These are phyloP conservation scores for Pseudogymnoascus sp. DNA, from an alignment of 2,329 filamentous ascomycete species.

Conservation along the genomic window DNA sequence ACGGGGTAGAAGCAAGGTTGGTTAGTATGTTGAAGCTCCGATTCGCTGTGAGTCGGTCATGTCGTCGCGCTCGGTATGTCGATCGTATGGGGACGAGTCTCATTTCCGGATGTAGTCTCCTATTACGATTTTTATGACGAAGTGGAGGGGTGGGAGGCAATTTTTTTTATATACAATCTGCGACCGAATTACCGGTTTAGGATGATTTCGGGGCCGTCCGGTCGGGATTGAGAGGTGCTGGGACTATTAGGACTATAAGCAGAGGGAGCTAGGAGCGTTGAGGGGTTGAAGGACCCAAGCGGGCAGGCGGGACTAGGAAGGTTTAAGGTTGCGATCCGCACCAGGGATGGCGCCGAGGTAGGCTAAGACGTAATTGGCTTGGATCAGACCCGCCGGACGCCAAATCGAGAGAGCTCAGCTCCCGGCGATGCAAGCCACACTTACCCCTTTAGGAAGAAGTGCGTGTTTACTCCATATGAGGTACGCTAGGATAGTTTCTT, in stretches of 20 bases:
- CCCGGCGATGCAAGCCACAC: background rate
- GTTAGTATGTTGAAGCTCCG: background rate
- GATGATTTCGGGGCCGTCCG: background rate
- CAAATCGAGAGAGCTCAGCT: background rate
- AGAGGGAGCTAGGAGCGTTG: background rate
- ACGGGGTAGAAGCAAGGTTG: background rate
- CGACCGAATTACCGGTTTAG: background rate
- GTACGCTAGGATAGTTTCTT: background rate
- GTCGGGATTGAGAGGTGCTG: background rate
- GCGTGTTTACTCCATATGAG: background rate
- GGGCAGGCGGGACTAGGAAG: background rate
- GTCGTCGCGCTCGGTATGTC: background rate
- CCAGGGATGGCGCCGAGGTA: slow-evolving; percentile 7
- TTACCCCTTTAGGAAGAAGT: background rate
- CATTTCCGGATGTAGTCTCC: background rate
- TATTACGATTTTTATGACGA: background rate
- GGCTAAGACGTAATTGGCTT: background rate
- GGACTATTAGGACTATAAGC: background rate
- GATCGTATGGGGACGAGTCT: background rate
- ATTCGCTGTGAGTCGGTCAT: background rate
- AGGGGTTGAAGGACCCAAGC: background rate
- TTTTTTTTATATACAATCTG: background rate
- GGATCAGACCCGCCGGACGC: background rate
- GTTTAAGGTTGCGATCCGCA: slow-evolving; percentile 12
- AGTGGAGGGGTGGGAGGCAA: background rate